Percentiles rank a stretch among this genome's conserved stretches.
These are phyloP conservation scores for Didymella segeticola DNA, from an alignment of 2,329 filamentous ascomycete genomes.

Conservation along the genomic window DNA sequence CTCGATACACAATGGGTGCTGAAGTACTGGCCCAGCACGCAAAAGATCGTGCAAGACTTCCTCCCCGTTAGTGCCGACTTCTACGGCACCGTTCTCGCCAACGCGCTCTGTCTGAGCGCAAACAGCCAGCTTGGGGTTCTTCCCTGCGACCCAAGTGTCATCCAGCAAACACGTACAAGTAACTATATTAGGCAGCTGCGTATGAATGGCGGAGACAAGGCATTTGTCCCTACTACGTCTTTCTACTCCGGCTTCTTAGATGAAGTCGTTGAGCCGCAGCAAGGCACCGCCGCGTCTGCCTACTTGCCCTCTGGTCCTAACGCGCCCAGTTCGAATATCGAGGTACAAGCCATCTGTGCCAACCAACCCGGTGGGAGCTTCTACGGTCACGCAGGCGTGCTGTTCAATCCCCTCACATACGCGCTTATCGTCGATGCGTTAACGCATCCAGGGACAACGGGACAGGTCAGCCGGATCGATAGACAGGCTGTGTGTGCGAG, in stretches of 20 bases:
- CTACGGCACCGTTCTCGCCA: constrained; percentile 54
- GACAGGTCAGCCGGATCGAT: constrained; percentile 49
- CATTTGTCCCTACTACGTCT: constrained; percentile 63
- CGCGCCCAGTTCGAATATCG: constrained; percentile 59
- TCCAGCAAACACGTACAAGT: constrained; percentile 58
- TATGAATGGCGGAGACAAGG: constrained; percentile 56
- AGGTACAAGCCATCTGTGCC: constrained; percentile 56
- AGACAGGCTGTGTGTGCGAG: constrained; percentile 50
- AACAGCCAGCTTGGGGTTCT: constrained; percentile 24
- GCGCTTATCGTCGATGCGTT: constrained; percentile 58
- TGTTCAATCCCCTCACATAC: constrained; percentile 58
- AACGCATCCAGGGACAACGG: constrained; percentile 56
- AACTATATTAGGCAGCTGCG: constrained; percentile 55
- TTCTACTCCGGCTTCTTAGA: constrained; percentile 59
- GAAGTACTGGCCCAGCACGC: constrained; percentile 64
- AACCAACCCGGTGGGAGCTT: constrained; percentile 52
- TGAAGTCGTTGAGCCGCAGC: constrained; percentile 61
- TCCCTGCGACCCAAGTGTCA: constrained; percentile 49
- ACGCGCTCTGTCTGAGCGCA: constrained; percentile 29
- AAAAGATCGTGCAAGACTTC: constrained; percentile 56
- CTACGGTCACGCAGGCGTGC: constrained; percentile 59
- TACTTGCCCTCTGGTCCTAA: constrained; percentile 50
- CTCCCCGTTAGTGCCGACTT: constrained; percentile 63
- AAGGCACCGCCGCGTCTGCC: constrained; percentile 56
- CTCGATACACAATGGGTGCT: constrained; percentile 64